Evolutionary conservation across 2,329 filamentous ascomycete genomes (phyloP), one percentile per base, ranked within the genome.

Genomic region (Lasiodiplodia gonubiensis): DNA sequence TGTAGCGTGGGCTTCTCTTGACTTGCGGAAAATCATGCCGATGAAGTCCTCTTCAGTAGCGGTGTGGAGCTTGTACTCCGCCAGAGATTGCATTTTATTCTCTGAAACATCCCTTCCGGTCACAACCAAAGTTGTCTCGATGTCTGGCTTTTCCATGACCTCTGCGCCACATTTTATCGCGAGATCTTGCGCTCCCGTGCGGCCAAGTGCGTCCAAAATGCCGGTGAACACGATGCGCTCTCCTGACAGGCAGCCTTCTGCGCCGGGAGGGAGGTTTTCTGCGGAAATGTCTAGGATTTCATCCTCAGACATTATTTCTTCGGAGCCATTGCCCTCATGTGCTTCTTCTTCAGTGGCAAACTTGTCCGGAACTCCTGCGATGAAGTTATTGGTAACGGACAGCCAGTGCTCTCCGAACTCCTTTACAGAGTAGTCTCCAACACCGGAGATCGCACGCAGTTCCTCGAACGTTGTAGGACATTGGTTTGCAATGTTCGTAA

Each of bases 351-450:
- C 27, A 2, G 30, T 11, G 11, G 30, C 54, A 8, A 33, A 3
- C 30, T 35, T 46, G 16, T 61, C 46, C n/a, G 30, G 18, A 11
- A 48, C 39, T 7, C 12, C 61, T 30, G 27, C 30, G 2, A 30
- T 25, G 30, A 65, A 48, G 21, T 49, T 57, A 4, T 35, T 25
- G 18, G 68, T 73, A 12, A 74, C 68, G 16, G 73, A 69, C 3
- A 79, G 69, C 72, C 74, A 76, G 7, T 70, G 70, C 1, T 71
- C 64, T 1, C 77, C 77, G 30, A 75, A 78, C 27, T 70, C 72
- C 25, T 71, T 64, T 42, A 69, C 55, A 8, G 69, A 63, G 4
- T 59, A 23, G 21, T 68, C 63, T 4, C 75, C 74, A 12, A 79
- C 70, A 0, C 75, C 76, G 39, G 72, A 72, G 16, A 78, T 65